Evolutionary conservation across 331 rosid species (phyloP).

Genomic region (Ulmus americana): DNA sequence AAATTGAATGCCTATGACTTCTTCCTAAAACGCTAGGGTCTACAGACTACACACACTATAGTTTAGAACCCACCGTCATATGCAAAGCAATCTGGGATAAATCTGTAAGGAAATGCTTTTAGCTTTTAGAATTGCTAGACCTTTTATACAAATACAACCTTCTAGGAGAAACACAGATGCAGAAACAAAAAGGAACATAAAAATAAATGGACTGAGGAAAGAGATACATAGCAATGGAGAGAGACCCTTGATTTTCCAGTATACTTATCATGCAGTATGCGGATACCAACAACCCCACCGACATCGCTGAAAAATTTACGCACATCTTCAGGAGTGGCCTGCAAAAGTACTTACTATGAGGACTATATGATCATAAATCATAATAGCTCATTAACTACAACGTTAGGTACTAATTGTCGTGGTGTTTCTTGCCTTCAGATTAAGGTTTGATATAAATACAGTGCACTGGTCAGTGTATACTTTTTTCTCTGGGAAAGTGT

Average conservation of each 20-base stretch:
- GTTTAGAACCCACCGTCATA: too few species aligned
- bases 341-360: constrained; percentile 30
- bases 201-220: too few species aligned
- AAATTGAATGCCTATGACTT: not conserved
- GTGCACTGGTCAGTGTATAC: constrained; percentile 78
- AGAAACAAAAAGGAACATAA: too few species aligned
- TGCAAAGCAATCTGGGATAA: too few species aligned
- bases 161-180: too few species aligned
- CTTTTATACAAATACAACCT: too few species aligned
- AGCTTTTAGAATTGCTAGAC: too few species aligned
- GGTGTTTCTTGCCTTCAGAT: constrained; percentile 41
- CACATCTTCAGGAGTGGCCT: constrained; percentile 68
- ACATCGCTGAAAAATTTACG: constrained; percentile 69
- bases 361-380: constrained; percentile 4
- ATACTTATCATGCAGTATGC: constrained; percentile 71
- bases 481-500: constrained; percentile 36
- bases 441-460: constrained; percentile 68
- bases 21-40: not conserved
- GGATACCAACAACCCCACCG: constrained; percentile 75
- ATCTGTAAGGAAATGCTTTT: too few species aligned
- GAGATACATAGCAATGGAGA: not conserved
- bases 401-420: not conserved
- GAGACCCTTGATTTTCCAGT: constrained; percentile 85
- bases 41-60: not conserved
- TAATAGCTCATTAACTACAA: not conserved